Evolutionary conservation across 768 basidiomycete species (phyloP), one percentile per base, ranked within the genome.

Genomic region (Trametes villosa): DNA sequence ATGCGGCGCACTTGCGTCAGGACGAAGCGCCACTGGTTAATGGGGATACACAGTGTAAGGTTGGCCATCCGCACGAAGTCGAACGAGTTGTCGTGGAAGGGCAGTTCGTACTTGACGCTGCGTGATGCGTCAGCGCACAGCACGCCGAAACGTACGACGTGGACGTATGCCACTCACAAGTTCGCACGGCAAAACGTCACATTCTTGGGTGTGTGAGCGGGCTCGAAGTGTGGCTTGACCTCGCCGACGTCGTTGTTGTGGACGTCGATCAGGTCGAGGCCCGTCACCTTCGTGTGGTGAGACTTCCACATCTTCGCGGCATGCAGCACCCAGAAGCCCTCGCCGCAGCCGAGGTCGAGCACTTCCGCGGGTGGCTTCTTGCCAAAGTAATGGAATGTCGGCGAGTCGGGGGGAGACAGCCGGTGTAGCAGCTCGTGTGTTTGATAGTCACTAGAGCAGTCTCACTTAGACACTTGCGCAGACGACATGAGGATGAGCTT

Each of bases 51-150:
- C 15, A 89, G 76, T 12, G 79, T 75, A 11, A 91, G 75, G 61
- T 90, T 86, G 13, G 89, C 85, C 81, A 93, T 85, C 34, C 91
- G 81, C 42, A 94, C 85, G 53, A 86, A 77, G 65, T 93, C 89
- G 62, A 93, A 92, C 2, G 79, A 78, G 48, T 81, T 76, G 65
- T 82, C 79, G 0, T 79, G 76, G 61, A 91, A 91, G 0, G 91
- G 89, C 27, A 92, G 75, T 29, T 73, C 68, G 62, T 81, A 77
- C 64, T 80, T 80, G 33, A 87, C 70, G 68, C 86, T 88, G 59
- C 38, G 60, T 41, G 13, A 41, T 47, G 22, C 46, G 46, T 54
- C 60, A 64, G 45, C 12, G n/a, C 42, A 46, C 41, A 4, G 56
- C 30, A 7, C 27, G n/a, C n/a, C n/a, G n/a, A n/a, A 13, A 44